These are phyloP conservation scores for Lactarius trivialis DNA, from an alignment of 768 basidiomycete genomes.

Conservation along the genomic window DNA sequence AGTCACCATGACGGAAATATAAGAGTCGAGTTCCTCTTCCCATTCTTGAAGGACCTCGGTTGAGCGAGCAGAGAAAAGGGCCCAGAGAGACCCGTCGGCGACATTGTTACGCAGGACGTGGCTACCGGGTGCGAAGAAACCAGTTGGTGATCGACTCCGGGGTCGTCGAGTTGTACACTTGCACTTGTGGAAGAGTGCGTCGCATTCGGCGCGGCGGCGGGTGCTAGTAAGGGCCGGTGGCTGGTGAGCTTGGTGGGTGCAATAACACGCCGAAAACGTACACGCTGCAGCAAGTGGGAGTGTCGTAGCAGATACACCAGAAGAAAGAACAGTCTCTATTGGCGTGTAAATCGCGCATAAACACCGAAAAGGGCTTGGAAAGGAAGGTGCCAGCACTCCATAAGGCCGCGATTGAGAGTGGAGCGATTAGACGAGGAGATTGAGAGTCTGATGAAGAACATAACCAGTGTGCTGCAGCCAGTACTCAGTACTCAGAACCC, in stretches of 20 bases:
- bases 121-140: slow-evolving; percentile 36
- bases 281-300: slow-evolving; percentile 44
- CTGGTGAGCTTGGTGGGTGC: neutral
- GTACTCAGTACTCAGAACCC: no score
- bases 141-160: slow-evolving; percentile 41
- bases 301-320: slow-evolving; percentile 44
- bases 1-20: slow-evolving; percentile 38
- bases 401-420: slow-evolving; percentile 38
- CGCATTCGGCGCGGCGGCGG: slow-evolving; percentile 40
- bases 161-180: slow-evolving; percentile 27
- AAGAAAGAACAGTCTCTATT: slow-evolving; percentile 45
- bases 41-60: slow-evolving; percentile 33
- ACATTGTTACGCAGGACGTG: slow-evolving; percentile 42
- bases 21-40: slow-evolving; percentile 46
- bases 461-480: no score
- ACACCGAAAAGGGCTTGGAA: slow-evolving; percentile 28
- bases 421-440: slow-evolving; percentile 45
- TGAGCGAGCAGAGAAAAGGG: slow-evolving; percentile 43
- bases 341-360: slow-evolving; percentile 36
- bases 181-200: slow-evolving; percentile 44
- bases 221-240: slow-evolving; percentile 25
- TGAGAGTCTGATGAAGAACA: slow-evolving; percentile 43
- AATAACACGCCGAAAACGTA: slow-evolving; percentile 24
- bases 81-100: slow-evolving; percentile 60
- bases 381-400: slow-evolving; percentile 27